Evolutionary conservation across 768 basidiomycete species (phyloP).

Genomic region (Ephemerocybe angulata): DNA sequence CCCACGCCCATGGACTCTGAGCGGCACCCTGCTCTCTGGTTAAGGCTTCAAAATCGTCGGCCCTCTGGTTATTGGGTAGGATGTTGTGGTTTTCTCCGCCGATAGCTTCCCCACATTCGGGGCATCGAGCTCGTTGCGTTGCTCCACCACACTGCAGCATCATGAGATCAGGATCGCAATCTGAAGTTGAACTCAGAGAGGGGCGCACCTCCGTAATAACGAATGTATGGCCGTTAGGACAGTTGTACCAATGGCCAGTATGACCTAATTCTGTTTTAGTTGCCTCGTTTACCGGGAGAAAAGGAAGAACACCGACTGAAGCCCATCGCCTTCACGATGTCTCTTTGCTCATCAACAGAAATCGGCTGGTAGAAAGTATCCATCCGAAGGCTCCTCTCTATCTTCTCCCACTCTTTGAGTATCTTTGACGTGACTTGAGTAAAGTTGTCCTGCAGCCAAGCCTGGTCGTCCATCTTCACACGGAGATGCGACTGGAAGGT

Average conservation of each 20-base stretch:
- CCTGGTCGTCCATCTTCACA: constrained; percentile 23
- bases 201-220: constrained; percentile 51
- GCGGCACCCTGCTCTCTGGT: constrained; percentile 18
- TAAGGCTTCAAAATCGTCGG: constrained; percentile 44
- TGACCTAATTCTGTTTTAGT: constrained; percentile 10
- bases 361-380: constrained; percentile 51
- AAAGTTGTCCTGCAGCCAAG: constrained; percentile 47
- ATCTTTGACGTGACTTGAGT: constrained; percentile 32
- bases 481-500: constrained; percentile 11
- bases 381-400: constrained; percentile 35
- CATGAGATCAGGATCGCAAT: background rate
- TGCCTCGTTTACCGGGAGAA: background rate
- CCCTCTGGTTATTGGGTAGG: constrained; percentile 39
- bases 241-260: constrained; percentile 47
- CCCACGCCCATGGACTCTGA: constrained; percentile 3
- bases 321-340: constrained; percentile 45
- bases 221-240: constrained; percentile 59
- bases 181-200: background rate
- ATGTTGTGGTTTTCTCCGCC: constrained; percentile 47
- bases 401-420: constrained; percentile 42
- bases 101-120: constrained; percentile 54
- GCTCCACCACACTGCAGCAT: constrained; percentile 62
- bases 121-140: constrained; percentile 42
- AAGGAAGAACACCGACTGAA: constrained; percentile 33
- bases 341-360: constrained; percentile 49